Evolutionary conservation across 495 filamentous ascomycete genomes (phyloP).

Genomic region (Zalerion maritima): DNA sequence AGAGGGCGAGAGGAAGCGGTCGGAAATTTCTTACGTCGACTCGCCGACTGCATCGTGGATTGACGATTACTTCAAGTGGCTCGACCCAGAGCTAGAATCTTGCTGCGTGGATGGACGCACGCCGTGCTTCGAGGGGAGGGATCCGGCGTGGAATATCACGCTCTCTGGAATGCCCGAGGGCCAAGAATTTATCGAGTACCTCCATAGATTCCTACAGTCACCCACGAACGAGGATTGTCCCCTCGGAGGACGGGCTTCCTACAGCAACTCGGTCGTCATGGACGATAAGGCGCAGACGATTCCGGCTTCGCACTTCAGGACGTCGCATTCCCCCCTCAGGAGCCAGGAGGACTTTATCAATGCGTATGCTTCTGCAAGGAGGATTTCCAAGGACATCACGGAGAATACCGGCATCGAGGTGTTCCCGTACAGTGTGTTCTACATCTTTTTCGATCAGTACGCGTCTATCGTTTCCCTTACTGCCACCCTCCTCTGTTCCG

Average conservation of each 20-base stretch:
- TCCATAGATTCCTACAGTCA: slow-evolving; percentile 63
- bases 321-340: slow-evolving; percentile 68
- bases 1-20: slow-evolving; percentile 81
- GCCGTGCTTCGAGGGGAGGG: slow-evolving; percentile 61
- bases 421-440: slow-evolving; percentile 92
- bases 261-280: slow-evolving; percentile 71
- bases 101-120: slow-evolving; percentile 58
- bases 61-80: slow-evolving; percentile 91
- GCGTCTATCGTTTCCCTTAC: slow-evolving; percentile 68
- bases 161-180: slow-evolving; percentile 86
- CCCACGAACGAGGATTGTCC: slow-evolving; percentile 75
- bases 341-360: slow-evolving; percentile 90
- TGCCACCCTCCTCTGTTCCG: slow-evolving; percentile 62
- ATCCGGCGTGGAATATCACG: slow-evolving; percentile 74
- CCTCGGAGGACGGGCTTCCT: slow-evolving; percentile 74
- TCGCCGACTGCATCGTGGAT: slow-evolving; percentile 91
- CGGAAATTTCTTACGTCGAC: slow-evolving; percentile 81
- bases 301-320: slow-evolving; percentile 78
- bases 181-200: slow-evolving; percentile 73
- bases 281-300: slow-evolving; percentile 50
- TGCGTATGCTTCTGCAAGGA: slow-evolving; percentile 76
- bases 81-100: slow-evolving; percentile 66
- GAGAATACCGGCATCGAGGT: slow-evolving; percentile 54
- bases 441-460: slow-evolving; percentile 99
- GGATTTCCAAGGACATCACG: slow-evolving; percentile 65